Base-by-base conservation (phyloP, 1,284 basidiomycete species). In the Phaffia rhodozyma region DNA sequence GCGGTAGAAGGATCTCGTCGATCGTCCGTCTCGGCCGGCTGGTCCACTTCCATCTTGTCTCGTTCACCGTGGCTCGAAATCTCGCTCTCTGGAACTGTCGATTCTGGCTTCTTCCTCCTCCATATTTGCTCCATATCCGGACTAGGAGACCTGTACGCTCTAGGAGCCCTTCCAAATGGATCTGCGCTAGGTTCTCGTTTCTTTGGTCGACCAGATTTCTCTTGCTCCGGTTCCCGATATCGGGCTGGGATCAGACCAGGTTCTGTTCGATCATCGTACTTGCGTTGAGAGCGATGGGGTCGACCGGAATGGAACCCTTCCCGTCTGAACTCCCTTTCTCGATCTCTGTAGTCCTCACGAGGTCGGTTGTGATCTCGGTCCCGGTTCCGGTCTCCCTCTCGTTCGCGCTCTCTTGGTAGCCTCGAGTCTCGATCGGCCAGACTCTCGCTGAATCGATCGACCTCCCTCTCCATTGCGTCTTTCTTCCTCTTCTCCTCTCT, bases 41-140 rank as follows among this genome's bases (percentile, higher is more conserved):
- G 38, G 13, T 43, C 38, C 7, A 43, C 38, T 43, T 43, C 38
- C 38, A 43, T 43, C 47, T 23, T 49, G 43, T 49, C 43, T 27
- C 51, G 23, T 25, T 25, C 51, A 7, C 20, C n/a, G 27, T 21
- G 18, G 30, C 25, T 58, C 57, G 11, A n/a, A 43, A n/a, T 49
- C 30, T 18, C 29, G 30, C 25, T 23, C 20, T 25, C 50, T 30
- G 47, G 23, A 27, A 20, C 6, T 16, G 20, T 5, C 47, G n/a
- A 6, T 16, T 58, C 56, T n/a, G 38, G 32, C 25, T 49, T 49
- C 27, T 58, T 49, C 23, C n/a, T 48, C 27, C 57, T 43, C 7
- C 57, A 25, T 13, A 58, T 49, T 43, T 49, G 25, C 43, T 48
- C 57, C 57, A 58, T 58, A 30, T 58, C 57, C n/a, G 57, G 57